A percentile compares a stretch with the other conserved stretches of the same genome.
Evolutionary conservation across 257 asterid genomes (phyloP).

Genomic region (Solanum megistacrolobum): DNA sequence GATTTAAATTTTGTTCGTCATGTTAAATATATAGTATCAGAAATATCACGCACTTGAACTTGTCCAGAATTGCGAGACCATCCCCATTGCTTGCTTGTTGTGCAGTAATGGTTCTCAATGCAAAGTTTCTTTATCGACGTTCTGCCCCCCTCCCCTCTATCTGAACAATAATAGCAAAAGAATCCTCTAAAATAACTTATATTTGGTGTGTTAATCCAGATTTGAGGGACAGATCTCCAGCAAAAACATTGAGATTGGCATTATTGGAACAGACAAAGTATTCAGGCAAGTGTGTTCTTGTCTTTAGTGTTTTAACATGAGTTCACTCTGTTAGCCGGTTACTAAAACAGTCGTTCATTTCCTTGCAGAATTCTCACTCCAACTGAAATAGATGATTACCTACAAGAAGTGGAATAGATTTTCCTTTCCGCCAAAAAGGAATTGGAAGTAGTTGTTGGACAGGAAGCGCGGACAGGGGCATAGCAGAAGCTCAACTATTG

Average conservation of each 20-base stretch:
- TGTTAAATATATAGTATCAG: background rate
- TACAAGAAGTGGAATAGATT: constrained; percentile 79
- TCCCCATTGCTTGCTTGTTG: background rate
- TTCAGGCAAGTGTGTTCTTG: constrained; percentile 40
- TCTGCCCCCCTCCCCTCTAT: no score
- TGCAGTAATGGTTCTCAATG: background rate
- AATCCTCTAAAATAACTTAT: background rate
- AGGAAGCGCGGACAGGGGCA: background rate
- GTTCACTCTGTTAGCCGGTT: background rate
- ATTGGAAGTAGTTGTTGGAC: background rate
- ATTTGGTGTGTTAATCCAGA: constrained; percentile 23
- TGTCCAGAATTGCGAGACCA: background rate
- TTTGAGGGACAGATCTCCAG: constrained; percentile 97
- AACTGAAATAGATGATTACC: constrained; percentile 93
- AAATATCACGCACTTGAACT: background rate
- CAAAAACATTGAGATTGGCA: constrained; percentile 94
- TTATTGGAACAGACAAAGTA: constrained; percentile 73
- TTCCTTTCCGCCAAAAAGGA: background rate
- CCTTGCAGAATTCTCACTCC: constrained; percentile 72
- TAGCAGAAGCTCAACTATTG: background rate
- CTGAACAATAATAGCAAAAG: no score
- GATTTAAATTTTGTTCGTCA: background rate
- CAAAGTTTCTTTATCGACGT: background rate
- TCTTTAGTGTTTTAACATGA: background rate
- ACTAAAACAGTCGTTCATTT: background rate